These are phyloP conservation scores for Fragaria nilgerrensis DNA, from an alignment of 306 rosid species.

Conservation along the genomic window DNA sequence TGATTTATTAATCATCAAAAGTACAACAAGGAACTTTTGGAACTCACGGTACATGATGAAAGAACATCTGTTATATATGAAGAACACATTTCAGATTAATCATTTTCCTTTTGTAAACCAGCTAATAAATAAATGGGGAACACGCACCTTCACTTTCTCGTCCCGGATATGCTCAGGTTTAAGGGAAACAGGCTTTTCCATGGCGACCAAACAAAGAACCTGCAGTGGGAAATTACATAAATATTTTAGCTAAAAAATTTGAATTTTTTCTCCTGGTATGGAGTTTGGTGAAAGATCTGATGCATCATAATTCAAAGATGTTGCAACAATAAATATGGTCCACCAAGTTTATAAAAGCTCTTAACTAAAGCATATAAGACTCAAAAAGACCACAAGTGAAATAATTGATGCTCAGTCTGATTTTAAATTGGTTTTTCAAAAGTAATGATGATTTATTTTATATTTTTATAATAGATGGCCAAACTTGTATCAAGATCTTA, in stretches of 20 bases:
- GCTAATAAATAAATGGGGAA: neutral
- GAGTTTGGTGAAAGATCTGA: neutral
- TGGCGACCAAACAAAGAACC: slow-evolving; percentile 92
- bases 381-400: slow-evolving; percentile 5
- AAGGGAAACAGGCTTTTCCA: slow-evolving; percentile 95
- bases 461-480: neutral
- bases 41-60: slow-evolving; percentile 20
- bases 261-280: neutral
- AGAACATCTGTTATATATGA: neutral
- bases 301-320: neutral
- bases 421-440: slow-evolving; percentile 6
- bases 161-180: slow-evolving; percentile 94
- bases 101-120: neutral
- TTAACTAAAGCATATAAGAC: neutral
- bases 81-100: neutral
- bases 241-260: neutral
- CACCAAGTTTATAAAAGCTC: neutral
- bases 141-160: slow-evolving; percentile 95
- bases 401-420: neutral
- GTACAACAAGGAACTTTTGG: slow-evolving; percentile 13
- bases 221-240: slow-evolving; percentile 23
- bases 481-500: slow-evolving; percentile 36
- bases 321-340: neutral
- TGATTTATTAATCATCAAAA: slow-evolving; percentile 21
- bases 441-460: slow-evolving; percentile 4